These are phyloP conservation scores for Candida stauntonica DNA, from an alignment of 805 yeast species.

Conservation along the genomic window DNA sequence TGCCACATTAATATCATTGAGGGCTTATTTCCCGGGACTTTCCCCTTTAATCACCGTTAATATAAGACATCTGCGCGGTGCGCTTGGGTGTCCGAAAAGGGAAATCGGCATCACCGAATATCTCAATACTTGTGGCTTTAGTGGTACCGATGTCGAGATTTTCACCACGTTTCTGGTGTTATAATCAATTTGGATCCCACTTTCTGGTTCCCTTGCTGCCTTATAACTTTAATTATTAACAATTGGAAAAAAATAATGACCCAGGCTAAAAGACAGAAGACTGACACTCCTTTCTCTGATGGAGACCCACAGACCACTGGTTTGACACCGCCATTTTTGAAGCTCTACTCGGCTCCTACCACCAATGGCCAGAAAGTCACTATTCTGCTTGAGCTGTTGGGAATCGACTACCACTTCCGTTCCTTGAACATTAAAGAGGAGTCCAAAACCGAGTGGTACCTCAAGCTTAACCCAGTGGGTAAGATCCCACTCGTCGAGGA, in stretches of 20 bases:
- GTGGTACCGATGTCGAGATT: no score
- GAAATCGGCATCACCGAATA: neutral
- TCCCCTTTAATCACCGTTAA: neutral
- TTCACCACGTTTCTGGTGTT: no score
- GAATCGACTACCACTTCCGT: constrained; percentile 31
- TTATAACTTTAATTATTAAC: no score
- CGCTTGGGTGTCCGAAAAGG: constrained; percentile 3
- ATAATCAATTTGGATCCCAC: no score
- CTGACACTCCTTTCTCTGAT: no score
- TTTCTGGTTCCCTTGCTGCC: no score
- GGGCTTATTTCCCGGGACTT: neutral
- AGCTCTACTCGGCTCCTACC: constrained; percentile 37
- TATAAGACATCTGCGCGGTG: neutral
- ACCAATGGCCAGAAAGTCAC: constrained; percentile 39
- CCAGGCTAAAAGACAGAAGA: no score
- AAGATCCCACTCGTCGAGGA: constrained; percentile 51
- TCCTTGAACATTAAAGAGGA: constrained; percentile 36
- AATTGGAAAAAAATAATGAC: no score
- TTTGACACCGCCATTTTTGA: constrained; percentile 40
- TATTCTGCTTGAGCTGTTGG: constrained; percentile 33
- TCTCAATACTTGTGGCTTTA: no score
- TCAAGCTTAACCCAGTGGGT: constrained; percentile 56
- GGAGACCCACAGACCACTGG: no score
- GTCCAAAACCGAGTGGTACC: constrained; percentile 53
- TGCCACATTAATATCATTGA: no score